Evolutionary conservation across 106 monocot genomes (phyloP).

Genomic region (Dendrobium officinale): DNA sequence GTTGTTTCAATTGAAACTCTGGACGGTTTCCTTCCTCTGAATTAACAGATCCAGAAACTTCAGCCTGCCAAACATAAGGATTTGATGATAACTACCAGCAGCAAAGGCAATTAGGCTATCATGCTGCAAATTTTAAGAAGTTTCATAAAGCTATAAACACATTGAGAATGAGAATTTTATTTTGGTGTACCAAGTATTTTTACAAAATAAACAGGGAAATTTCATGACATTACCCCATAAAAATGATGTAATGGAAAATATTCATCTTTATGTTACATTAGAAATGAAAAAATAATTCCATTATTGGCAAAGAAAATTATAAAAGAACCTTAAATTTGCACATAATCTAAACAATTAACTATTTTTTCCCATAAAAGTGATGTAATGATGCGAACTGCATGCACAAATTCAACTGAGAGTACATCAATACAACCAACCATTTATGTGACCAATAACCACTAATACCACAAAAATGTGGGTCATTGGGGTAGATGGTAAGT

Average conservation of each 20-base stretch:
- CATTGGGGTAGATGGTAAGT: no score
- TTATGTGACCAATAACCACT: no score
- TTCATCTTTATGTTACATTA: not conserved
- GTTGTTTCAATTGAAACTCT: constrained; percentile 52
- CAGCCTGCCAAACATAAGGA: constrained; percentile 43
- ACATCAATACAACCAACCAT: no score
- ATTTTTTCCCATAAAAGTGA: no score
- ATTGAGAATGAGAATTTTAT: not conserved
- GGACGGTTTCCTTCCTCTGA: constrained; percentile 50
- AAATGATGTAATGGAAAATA: not conserved
- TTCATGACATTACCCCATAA: not conserved
- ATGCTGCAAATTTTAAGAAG: not conserved
- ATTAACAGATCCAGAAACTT: constrained; percentile 49
- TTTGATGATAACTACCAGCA: not conserved
- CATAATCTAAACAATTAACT: not conserved
- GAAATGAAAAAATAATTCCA: not conserved
- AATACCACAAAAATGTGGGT: no score
- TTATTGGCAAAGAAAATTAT: constrained; percentile 3
- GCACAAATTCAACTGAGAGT: no score
- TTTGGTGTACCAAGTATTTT: not conserved
- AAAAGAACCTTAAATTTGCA: not conserved
- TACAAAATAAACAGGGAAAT: not conserved
- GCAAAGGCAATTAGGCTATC: not conserved
- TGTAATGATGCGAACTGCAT: no score
- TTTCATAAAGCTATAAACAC: not conserved